These are phyloP conservation scores for Sequoiadendron giganteum DNA, from an alignment of 75 land plant species.

Conservation along the genomic window DNA sequence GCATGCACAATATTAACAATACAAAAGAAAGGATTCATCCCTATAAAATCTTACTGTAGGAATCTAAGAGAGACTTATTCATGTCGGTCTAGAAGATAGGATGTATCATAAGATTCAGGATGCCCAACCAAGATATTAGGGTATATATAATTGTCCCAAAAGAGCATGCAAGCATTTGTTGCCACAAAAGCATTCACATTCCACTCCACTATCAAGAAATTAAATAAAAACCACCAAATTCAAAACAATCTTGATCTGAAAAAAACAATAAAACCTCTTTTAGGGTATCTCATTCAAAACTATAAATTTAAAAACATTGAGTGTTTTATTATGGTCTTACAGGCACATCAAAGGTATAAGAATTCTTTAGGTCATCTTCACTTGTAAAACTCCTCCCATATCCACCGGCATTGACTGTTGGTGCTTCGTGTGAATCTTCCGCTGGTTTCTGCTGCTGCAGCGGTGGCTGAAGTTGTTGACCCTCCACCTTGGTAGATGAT, in stretches of 20 bases:
- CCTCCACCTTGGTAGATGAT: constrained; percentile 36
- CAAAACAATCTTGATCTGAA: not conserved
- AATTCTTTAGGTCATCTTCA: constrained; percentile 79
- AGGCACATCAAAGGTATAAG: constrained; percentile 54
- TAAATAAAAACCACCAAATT: not conserved
- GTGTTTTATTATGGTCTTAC: constrained; percentile 32
- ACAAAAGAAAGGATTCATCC: too few species aligned
- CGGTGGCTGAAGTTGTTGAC: constrained; percentile 15
- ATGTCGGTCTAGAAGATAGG: too few species aligned
- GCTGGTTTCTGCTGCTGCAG: constrained; percentile 41
- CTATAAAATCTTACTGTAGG: too few species aligned
- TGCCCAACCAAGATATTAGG: too few species aligned
- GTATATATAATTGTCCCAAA: not conserved
- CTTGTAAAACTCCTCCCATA: constrained; percentile 37
- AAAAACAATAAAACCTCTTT: not conserved
- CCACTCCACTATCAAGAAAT: not conserved
- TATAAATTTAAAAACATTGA: not conserved
- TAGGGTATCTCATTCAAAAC: not conserved
- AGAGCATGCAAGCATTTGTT: not conserved
- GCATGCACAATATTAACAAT: too few species aligned
- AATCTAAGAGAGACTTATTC: too few species aligned
- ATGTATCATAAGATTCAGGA: too few species aligned
- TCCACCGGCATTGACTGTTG: constrained; percentile 34
- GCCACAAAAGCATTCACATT: not conserved
- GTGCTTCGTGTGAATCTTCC: constrained; percentile 56